These are phyloP conservation scores for Musa schizocarpa DNA, from an alignment of 176 grass and related monocot genomes.

Conservation along the genomic window DNA sequence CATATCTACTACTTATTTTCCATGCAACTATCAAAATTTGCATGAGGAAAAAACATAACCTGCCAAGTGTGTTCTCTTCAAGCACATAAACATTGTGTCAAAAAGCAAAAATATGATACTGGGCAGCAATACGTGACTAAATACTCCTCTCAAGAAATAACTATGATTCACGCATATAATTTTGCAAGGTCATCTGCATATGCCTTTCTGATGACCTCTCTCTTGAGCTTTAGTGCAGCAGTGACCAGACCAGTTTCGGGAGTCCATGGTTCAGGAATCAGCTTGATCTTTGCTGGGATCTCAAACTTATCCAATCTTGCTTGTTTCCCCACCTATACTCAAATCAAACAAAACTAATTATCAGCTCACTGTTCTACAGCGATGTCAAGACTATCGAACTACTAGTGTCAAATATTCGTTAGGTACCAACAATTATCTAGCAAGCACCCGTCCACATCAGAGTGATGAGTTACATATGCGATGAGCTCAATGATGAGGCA, in stretches of 20 bases:
- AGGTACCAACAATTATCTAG: not conserved
- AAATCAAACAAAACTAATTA: not conserved
- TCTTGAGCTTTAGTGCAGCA: slow-evolving; percentile 65
- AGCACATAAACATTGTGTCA: no score
- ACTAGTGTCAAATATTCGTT: not conserved
- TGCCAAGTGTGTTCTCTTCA: no score
- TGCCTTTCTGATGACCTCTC: slow-evolving; percentile 23
- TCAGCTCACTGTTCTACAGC: no score
- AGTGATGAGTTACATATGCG: not conserved
- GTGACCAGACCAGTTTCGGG: slow-evolving; percentile 73
- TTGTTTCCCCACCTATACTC: slow-evolving; percentile 36
- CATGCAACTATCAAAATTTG: no score
- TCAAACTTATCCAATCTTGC: slow-evolving; percentile 62
- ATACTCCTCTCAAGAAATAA: not conserved
- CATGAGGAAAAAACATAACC: no score
- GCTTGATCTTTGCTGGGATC: slow-evolving; percentile 42
- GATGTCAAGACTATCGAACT: not conserved
- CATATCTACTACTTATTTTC: no score
- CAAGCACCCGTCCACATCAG: not conserved
- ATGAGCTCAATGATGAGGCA: not conserved
- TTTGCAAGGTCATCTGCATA: slow-evolving; percentile 15
- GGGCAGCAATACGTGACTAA: not conserved
- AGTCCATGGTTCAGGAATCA: slow-evolving; percentile 70
- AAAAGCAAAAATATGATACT: not conserved
- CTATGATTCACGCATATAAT: not conserved